Evolutionary conservation across 2,329 filamentous ascomycete genomes (phyloP).

Genomic region (Cladophialophora immunda): DNA sequence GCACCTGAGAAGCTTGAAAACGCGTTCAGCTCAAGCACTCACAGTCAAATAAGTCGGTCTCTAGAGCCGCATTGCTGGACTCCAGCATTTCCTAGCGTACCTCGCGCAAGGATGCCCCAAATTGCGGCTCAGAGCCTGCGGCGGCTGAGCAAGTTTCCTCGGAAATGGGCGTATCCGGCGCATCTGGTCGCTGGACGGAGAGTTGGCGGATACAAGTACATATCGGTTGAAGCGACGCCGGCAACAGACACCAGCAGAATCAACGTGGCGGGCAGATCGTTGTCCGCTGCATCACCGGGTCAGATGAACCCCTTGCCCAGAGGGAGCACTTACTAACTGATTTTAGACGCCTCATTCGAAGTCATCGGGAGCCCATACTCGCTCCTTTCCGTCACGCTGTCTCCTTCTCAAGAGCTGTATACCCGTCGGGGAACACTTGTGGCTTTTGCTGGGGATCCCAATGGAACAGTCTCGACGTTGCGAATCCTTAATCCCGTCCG

Average conservation of each 20-base stretch:
- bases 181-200: constrained; percentile 38
- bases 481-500: constrained; percentile 85
- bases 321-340: constrained; percentile 17
- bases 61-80: not conserved
- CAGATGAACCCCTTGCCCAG: constrained; percentile 27
- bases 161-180: constrained; percentile 40
- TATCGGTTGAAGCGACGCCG: constrained; percentile 56
- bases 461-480: constrained; percentile 85
- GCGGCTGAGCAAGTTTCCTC: constrained; percentile 30
- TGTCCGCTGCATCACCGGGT: constrained; percentile 55
- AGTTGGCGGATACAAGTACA: constrained; percentile 46
- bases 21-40: not conserved
- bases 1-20: not conserved
- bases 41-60: not conserved
- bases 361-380: constrained; percentile 92
- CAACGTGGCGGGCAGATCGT: constrained; percentile 49
- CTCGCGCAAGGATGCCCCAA: constrained; percentile 33
- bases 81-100: not conserved
- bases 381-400: constrained; percentile 89
- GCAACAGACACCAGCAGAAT: constrained; percentile 48
- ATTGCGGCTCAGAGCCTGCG: constrained; percentile 35
- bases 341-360: constrained; percentile 88
- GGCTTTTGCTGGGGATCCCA: constrained; percentile 72
- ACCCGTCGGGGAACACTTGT: constrained; percentile 91
- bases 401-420: constrained; percentile 91